These are phyloP conservation scores for Knoxdaviesia proteae DNA, from an alignment of 2,329 filamentous ascomycete genomes.

Conservation along the genomic window DNA sequence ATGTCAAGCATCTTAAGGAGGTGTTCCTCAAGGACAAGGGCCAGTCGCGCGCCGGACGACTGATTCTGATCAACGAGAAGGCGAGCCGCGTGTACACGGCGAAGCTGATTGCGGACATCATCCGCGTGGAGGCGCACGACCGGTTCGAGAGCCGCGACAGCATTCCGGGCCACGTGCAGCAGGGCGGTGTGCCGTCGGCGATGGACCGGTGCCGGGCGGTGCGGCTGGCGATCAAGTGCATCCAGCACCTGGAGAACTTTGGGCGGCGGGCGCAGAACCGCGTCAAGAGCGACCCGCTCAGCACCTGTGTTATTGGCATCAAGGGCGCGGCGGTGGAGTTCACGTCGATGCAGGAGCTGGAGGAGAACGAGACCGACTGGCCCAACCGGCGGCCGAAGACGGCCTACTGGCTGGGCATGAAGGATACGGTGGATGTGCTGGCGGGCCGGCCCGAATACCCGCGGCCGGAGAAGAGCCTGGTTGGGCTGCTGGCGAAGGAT, in stretches of 20 bases:
- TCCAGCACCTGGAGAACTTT: slow-evolving; percentile 73
- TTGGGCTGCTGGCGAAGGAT: slow-evolving; percentile 36
- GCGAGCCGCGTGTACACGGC: slow-evolving; percentile 79
- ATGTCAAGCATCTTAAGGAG: slow-evolving; percentile 74
- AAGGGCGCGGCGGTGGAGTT: slow-evolving; percentile 82
- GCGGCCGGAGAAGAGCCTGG: slow-evolving; percentile 25
- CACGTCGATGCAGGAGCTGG: slow-evolving; percentile 57
- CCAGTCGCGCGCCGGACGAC: slow-evolving; percentile 71
- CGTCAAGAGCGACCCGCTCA: slow-evolving; percentile 54
- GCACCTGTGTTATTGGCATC: slow-evolving; percentile 73
- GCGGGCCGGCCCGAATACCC: slow-evolving; percentile 45
- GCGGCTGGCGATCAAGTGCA: slow-evolving; percentile 78
- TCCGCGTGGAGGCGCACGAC: slow-evolving; percentile 78
- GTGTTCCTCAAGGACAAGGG: slow-evolving; percentile 73
- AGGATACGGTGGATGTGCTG: slow-evolving; percentile 65
- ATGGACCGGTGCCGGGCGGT: slow-evolving; percentile 94
- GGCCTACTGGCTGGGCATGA: slow-evolving; percentile 70
- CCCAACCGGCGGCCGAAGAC: slow-evolving; percentile 62
- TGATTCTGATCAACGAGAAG: slow-evolving; percentile 94
- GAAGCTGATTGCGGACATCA: slow-evolving; percentile 86
- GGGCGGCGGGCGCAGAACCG: slow-evolving; percentile 42
- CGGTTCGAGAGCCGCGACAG: slow-evolving; percentile 84
- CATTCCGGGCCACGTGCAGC: slow-evolving; percentile 85
- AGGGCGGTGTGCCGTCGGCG: slow-evolving; percentile 76
- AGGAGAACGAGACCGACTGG: slow-evolving; percentile 83